These are phyloP conservation scores for Chytridiales sp. DNA, from an alignment of 371 early-diverging fungal species.

Conservation along the genomic window DNA sequence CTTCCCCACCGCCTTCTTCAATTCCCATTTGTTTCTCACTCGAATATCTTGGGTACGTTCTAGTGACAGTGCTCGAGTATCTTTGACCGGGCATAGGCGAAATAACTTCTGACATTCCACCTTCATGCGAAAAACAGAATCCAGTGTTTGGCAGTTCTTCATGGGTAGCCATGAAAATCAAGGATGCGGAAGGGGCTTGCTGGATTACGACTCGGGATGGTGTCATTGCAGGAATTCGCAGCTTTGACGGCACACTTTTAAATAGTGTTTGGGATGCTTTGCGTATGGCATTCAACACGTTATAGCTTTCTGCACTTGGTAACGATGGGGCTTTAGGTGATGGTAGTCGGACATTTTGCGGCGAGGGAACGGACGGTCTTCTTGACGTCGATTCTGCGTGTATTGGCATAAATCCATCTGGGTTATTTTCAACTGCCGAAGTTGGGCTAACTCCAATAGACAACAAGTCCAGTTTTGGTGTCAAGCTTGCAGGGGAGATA, in stretches of 20 bases:
- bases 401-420: conserved; percentile 18
- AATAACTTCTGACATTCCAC: conserved; percentile 48
- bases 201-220: conserved; percentile 7
- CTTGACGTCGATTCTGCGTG: too few relatives aligned
- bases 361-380: too few relatives aligned
- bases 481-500: background rate
- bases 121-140: conserved; percentile 50
- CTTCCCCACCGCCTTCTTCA: background rate
- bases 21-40: background rate
- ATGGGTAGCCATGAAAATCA: conserved; percentile 46
- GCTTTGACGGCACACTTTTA: conserved; percentile 16
- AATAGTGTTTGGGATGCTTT: too few relatives aligned
- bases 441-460: too few relatives aligned
- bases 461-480: conserved; percentile 7
- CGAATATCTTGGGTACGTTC: too few relatives aligned
- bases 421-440: too few relatives aligned
- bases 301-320: too few relatives aligned
- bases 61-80: too few relatives aligned
- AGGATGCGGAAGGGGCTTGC: background rate
- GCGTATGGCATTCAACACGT: too few relatives aligned
- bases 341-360: too few relatives aligned
- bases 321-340: too few relatives aligned
- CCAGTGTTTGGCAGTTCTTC: conserved; percentile 44
- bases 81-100: too few relatives aligned
- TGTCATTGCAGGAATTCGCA: conserved; percentile 9